Evolutionary conservation across 2,329 filamentous ascomycete genomes (phyloP), one percentile per base, ranked within the genome.

Genomic region (Coleophoma eucalyptorum): DNA sequence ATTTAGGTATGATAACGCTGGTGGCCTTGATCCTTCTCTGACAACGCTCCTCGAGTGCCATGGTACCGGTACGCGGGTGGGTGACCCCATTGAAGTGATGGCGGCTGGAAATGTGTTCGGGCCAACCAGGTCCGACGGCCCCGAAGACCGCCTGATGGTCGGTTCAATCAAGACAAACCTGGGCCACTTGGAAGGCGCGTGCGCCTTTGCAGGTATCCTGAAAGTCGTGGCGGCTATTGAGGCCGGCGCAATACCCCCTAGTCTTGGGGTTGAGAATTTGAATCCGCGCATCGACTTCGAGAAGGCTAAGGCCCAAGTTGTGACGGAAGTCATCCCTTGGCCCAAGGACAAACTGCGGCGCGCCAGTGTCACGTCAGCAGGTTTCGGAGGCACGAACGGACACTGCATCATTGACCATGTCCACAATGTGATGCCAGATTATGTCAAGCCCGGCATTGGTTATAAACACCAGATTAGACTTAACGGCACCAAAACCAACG

Each of bases 161-260:
- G 61, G 61, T 12, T 58, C 61, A 13, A 21, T 60, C 18, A 63
- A 62, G 38, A 40, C 54, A 8, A 60, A 59, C 48, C 50, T 62
- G 12, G 59, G 60, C 10, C 60, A 62, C 46, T 52, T 66, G 18
- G 66, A 68, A 46, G 64, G 62, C 12, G 66, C 62, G 7, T 62
- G 59, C 42, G 69, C 67, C 15, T 52, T 71, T 32, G 61, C 65
- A 10, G 60, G 57, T 1, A 49, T 70, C 2, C 69, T 73, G 45
- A 72, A 73, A 52, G 59, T 63, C 3, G 59, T 65, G 0, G 48
- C 72, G 48, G 64, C 68, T 54, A 50, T 73, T 4, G 70, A 73
- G 52, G 65, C 66, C 31, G 66, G 66, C 0, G 60, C 70, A 10
- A 66, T 72, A 18, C 64, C 67, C 13, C 68, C 71, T 3, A 72